Conservation (phyloP, 352 stramenopile genomes). For the Aphanomyces astaci region DNA sequence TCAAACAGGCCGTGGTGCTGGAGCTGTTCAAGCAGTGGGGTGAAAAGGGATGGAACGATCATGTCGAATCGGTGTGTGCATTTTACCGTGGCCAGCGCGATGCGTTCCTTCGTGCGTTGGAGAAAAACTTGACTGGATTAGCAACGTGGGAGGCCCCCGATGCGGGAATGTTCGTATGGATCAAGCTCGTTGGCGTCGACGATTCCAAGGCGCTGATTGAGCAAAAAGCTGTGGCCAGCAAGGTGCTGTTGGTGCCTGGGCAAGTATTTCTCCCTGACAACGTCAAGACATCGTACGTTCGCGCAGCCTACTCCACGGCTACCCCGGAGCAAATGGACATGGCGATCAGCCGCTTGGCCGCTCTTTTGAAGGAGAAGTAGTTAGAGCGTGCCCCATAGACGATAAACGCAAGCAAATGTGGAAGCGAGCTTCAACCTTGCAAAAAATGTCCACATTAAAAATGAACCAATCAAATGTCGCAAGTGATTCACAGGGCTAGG, state of each 20-base stretch:
- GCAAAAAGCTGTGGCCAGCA: constrained; percentile 32
- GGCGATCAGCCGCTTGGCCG: constrained; percentile 31
- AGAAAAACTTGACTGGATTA: constrained; percentile 33
- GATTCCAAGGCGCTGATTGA: constrained; percentile 35
- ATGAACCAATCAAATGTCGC: neutral
- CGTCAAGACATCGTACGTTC: constrained; percentile 31
- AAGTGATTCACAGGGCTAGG: neutral
- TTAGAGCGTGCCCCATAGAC: neutral
- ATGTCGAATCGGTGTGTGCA: constrained; percentile 28
- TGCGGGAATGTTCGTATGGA: constrained; percentile 52
- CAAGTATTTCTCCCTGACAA: constrained; percentile 32
- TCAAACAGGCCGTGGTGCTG: constrained; percentile 25
- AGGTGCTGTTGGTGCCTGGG: constrained; percentile 45
- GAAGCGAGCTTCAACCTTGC: too few species aligned
- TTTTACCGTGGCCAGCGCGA: constrained; percentile 40
- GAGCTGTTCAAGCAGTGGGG: constrained; percentile 37
- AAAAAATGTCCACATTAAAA: too few species aligned
- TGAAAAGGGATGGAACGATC: constrained; percentile 28
- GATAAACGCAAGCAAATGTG: neutral
- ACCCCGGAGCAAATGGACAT: constrained; percentile 38
- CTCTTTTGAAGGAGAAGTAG: constrained; percentile 25
- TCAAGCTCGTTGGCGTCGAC: constrained; percentile 29
- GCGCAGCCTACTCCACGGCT: constrained; percentile 37
- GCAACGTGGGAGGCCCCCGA: constrained; percentile 28
- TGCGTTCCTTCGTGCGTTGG: constrained; percentile 28